phyloP scores from a whole-genome alignment of 257 asterid species.

The Penstemon davidsonii region DNA sequence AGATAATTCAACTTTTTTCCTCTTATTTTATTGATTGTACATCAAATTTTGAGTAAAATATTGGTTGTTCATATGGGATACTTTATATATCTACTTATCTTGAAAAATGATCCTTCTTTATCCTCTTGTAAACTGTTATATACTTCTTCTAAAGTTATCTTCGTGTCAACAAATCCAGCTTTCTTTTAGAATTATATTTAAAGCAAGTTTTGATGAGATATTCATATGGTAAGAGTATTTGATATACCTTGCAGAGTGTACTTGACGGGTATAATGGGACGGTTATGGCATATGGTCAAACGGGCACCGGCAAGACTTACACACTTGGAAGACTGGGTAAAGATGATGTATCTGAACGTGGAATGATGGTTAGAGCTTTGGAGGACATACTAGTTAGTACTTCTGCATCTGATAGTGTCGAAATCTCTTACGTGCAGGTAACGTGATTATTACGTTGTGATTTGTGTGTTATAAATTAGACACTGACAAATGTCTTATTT shows the following conservation, averaged over 20 bases:
- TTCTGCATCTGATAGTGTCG: slow-evolving; percentile 62
- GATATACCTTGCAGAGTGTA: slow-evolving; percentile 67
- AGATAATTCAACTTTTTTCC: slow-evolving; percentile 9
- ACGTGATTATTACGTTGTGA: neutral
- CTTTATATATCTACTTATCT: slow-evolving; percentile 7
- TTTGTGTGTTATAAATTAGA: neutral
- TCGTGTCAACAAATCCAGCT: neutral
- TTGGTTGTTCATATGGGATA: neutral
- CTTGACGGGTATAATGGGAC: slow-evolving; percentile 91
- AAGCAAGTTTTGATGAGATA: slow-evolving; percentile 5
- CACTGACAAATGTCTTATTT: slow-evolving; percentile 5
- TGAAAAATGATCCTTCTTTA: slow-evolving; percentile 4
- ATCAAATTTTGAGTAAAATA: neutral
- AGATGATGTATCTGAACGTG: slow-evolving; percentile 79
- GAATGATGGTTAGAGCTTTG: slow-evolving; percentile 89
- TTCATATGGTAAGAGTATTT: slow-evolving; percentile 12
- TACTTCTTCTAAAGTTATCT: neutral
- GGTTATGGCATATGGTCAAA: slow-evolving; percentile 91
- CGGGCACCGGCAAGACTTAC: slow-evolving; percentile 94
- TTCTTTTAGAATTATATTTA: neutral
- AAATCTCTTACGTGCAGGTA: slow-evolving; percentile 87
- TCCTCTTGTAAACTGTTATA: neutral
- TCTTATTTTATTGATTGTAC: slow-evolving; percentile 6
- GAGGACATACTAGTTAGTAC: slow-evolving; percentile 65
- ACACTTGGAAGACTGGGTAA: slow-evolving; percentile 77